Evolutionary conservation across 805 yeast genomes (phyloP), one percentile per base, ranked within the genome.

Genomic region (Komagataella phaffii): DNA sequence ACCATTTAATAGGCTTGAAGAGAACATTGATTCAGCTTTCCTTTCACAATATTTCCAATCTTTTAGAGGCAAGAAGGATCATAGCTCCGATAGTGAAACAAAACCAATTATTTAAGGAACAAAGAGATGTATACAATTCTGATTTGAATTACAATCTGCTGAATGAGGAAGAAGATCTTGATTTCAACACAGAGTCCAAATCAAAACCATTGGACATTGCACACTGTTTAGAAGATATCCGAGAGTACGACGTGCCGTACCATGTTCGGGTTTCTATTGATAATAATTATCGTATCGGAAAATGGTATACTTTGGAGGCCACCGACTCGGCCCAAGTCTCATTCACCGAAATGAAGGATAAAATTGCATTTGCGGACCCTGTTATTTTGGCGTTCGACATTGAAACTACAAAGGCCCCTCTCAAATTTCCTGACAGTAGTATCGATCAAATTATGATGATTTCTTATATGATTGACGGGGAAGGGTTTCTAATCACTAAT

Each of bases 381-480:
- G 96, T 93, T 6, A 91, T 95, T 1, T 65, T 93, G 61, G 99
- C 99, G 0, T 93, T 88, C 63, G 99, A 93, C 75, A 93, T 93
- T 52, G 99, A 93, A 72, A 93, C 99, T 1, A 88, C 97, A 12
- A 93, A 93, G 64, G 88, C 95, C 10, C 98, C 98, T 1, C 74
- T 93, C 54, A 95, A 93, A 64, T 93, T 93, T 58, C 99, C 99
- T 0, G 99, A 88, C 60, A 77, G 96, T 5, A 73, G 84, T 8
- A 75, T 85, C 5, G 99, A 93, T 68, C 95, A 88, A 65, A 78
- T 93, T 45, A 93, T 93, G 97, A 95, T 95, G 99, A 93, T 93
- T 50, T 95, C 99, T 2, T 93, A 93, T 64, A 95, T 95, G 99
- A 90, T 93, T 55, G 99, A 93, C 63, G 99, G 98, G 8, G 95